Evolutionary conservation across 2,329 filamentous ascomycete genomes (phyloP).

Genomic region (Colletotrichum eremochloae): DNA sequence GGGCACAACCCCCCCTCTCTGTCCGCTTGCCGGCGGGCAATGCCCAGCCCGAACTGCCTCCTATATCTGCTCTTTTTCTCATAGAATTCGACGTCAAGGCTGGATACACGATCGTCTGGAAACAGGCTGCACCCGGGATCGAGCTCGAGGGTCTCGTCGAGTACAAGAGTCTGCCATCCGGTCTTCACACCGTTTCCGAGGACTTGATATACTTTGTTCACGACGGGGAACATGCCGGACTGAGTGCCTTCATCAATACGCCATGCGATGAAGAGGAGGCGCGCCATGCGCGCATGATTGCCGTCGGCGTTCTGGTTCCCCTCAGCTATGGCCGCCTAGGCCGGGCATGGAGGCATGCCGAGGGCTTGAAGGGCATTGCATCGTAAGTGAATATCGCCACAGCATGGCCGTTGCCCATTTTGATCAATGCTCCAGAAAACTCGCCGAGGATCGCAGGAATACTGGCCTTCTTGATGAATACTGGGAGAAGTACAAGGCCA

Average conservation of each 20-base stretch:
- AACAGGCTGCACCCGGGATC: constrained; percentile 77
- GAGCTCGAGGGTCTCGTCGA: constrained; percentile 89
- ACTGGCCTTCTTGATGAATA: constrained; percentile 79
- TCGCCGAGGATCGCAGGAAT: constrained; percentile 75
- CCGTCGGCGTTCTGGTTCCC: constrained; percentile 89
- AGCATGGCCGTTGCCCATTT: constrained; percentile 44
- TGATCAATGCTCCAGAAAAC: constrained; percentile 57
- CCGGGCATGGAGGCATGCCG: constrained; percentile 89
- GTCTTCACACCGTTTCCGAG: constrained; percentile 87
- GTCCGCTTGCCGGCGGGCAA: constrained; percentile 51
- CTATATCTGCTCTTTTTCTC: constrained; percentile 84
- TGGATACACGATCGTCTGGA: constrained; percentile 93
- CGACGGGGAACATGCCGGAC: constrained; percentile 80
- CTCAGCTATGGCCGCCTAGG: constrained; percentile 88
- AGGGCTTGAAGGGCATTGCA: constrained; percentile 80
- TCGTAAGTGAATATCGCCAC: constrained; percentile 60
- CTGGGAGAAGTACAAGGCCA: constrained; percentile 75
- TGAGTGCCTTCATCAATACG: constrained; percentile 91
- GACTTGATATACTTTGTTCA: constrained; percentile 97
- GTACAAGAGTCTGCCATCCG: constrained; percentile 96
- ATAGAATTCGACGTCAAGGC: constrained; percentile 94
- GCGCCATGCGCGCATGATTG: constrained; percentile 92
- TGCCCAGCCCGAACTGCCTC: constrained; percentile 63
- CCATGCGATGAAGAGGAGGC: constrained; percentile 81
- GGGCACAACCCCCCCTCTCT: constrained; percentile 56